phyloP scores from a whole-genome alignment of 768 basidiomycete species.

The Boletus subparvulus region DNA sequence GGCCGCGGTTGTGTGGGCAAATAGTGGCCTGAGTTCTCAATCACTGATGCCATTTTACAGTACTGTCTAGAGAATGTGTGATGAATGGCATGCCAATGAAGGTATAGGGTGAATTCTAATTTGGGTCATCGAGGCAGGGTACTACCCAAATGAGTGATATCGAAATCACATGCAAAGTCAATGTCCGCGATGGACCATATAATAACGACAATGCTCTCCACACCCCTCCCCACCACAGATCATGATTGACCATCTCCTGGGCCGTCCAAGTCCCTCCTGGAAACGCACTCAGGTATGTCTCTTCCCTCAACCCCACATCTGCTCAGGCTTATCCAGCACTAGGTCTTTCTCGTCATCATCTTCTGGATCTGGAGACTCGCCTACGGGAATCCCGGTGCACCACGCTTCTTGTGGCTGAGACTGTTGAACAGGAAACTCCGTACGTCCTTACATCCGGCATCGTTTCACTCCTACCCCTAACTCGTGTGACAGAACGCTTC shows the following conservation, averaged over 20 bases:
- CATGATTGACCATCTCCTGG: slow-evolving; percentile 95
- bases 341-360: slow-evolving; percentile 88
- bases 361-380: slow-evolving; percentile 89
- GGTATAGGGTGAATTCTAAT: too few species aligned
- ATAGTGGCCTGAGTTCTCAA: too few species aligned
- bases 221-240: slow-evolving; percentile 7
- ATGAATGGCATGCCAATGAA: too few species aligned
- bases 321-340: slow-evolving; percentile 4
- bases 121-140: too few species aligned
- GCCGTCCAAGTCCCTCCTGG: slow-evolving; percentile 87
- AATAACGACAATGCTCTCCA: slow-evolving; percentile 1
- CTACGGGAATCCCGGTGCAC: slow-evolving; percentile 61
- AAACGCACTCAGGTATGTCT: slow-evolving; percentile 73
- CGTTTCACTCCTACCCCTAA: not conserved
- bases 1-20: too few species aligned
- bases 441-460: slow-evolving; percentile 34
- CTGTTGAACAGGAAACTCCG: slow-evolving; percentile 57
- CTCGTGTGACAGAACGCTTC: slow-evolving; percentile 58
- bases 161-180: slow-evolving; percentile 34
- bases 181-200: slow-evolving; percentile 3
- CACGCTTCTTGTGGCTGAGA: slow-evolving; percentile 65
- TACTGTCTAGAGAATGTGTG: too few species aligned
- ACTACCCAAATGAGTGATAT: not conserved
- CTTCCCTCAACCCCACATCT: not conserved
- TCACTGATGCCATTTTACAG: too few species aligned